These are phyloP conservation scores for Penicillium palitans DNA, from an alignment of 2,329 filamentous ascomycete species.

Conservation along the genomic window DNA sequence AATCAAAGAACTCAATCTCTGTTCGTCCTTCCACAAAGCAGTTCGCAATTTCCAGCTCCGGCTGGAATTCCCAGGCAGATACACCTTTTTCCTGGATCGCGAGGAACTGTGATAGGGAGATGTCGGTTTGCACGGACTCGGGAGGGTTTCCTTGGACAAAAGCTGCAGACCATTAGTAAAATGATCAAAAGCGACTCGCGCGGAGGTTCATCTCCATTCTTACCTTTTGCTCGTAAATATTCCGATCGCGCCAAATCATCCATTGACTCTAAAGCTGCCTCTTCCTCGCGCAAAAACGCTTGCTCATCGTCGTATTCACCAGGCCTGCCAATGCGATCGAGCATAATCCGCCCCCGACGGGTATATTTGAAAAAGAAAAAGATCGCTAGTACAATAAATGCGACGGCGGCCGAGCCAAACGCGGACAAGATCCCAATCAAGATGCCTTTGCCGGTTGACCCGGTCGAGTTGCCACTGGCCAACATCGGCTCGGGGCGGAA, in stretches of 20 bases:
- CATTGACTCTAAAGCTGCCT: constrained; percentile 91
- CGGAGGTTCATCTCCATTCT: not conserved
- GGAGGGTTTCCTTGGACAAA: constrained; percentile 93
- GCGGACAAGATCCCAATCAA: constrained; percentile 93
- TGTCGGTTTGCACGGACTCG: constrained; percentile 93
- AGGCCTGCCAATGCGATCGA: constrained; percentile 88
- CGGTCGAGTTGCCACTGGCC: constrained; percentile 45
- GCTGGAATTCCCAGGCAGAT: constrained; percentile 99
- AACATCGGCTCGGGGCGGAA: constrained; percentile 25
- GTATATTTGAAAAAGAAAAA: constrained; percentile 96
- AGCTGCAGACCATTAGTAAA: constrained; percentile 54
- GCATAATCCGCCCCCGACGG: constrained; percentile 79
- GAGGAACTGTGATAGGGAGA: constrained; percentile 94
- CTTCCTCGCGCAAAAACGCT: constrained; percentile 89
- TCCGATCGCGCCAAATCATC: constrained; percentile 87
- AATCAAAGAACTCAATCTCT: constrained; percentile 98
- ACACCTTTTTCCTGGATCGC: constrained; percentile 99
- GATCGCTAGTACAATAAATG: constrained; percentile 73
- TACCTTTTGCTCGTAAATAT: constrained; percentile 94
- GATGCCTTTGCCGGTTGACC: constrained; percentile 71
- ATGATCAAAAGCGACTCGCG: constrained; percentile 8
- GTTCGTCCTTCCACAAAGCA: constrained; percentile 96
- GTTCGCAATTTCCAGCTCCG: constrained; percentile 97
- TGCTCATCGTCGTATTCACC: constrained; percentile 98
- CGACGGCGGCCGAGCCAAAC: constrained; percentile 84